phyloP scores from a whole-genome alignment of 139 green algal species.

The Chlorella sorokiniana region DNA sequence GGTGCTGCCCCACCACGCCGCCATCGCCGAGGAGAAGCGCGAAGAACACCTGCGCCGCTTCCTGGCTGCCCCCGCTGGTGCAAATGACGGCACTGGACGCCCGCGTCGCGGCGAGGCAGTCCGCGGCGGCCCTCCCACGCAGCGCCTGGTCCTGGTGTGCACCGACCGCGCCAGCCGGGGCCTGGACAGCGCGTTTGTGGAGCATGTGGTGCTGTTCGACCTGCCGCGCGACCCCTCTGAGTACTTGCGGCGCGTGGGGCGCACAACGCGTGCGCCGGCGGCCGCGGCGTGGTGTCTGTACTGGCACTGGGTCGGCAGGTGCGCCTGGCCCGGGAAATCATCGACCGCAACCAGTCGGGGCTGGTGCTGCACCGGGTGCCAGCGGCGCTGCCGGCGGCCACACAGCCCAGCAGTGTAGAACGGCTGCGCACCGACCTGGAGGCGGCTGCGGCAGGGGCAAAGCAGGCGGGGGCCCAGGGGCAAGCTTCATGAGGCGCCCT shows the following conservation, averaged over 20 bases:
- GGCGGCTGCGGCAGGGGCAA: background rate
- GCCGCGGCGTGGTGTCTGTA: constrained; percentile 74
- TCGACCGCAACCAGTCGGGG: constrained; percentile 72
- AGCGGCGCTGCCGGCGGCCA: constrained; percentile 21
- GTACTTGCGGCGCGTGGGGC: constrained; percentile 90
- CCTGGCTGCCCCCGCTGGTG: constrained; percentile 13
- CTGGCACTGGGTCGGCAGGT: constrained; percentile 89
- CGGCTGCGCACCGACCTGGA: background rate
- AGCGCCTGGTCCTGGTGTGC: constrained; percentile 69
- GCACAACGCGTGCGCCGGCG: constrained; percentile 82
- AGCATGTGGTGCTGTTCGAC: constrained; percentile 96
- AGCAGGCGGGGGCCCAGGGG: background rate
- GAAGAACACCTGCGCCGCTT: constrained; percentile 52
- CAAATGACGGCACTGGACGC: background rate
- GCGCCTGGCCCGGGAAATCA: constrained; percentile 72
- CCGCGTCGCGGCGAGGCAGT: background rate
- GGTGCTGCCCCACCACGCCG: constrained; percentile 87
- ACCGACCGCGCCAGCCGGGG: constrained; percentile 80
- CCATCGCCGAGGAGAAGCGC: constrained; percentile 65
- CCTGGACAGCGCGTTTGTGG: constrained; percentile 68
- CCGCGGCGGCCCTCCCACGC: background rate
- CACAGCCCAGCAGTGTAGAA: background rate
- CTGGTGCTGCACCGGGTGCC: constrained; percentile 75
- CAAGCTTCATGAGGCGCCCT: too few relatives aligned
- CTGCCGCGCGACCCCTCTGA: constrained; percentile 94